Evolutionary conservation across 2,329 filamentous ascomycete genomes (phyloP).

Genomic region (Orbilia oligospora): DNA sequence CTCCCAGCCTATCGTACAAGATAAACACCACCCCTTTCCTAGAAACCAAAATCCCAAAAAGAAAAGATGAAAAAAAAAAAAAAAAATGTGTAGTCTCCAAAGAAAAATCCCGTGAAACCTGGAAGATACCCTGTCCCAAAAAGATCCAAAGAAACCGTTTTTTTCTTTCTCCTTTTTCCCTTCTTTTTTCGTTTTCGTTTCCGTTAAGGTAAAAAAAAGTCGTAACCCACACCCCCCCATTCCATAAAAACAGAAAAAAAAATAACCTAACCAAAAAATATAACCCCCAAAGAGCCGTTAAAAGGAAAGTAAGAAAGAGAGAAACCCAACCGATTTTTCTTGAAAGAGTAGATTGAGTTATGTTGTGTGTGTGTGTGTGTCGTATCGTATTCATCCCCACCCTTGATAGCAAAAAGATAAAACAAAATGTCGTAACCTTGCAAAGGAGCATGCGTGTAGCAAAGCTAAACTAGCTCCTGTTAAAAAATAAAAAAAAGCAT

Average conservation of each 20-base stretch:
- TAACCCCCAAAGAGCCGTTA: conserved; percentile 16
- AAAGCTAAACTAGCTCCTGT: conserved; percentile 20
- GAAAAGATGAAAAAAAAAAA: neutral
- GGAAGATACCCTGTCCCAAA: conserved; percentile 28
- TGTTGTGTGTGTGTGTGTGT: conserved; percentile 19
- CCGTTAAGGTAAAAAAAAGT: conserved; percentile 1
- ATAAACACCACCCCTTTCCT: neutral
- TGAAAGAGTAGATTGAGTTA: conserved; percentile 7
- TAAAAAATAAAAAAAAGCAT: conserved; percentile 24
- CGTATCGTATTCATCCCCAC: conserved; percentile 46
- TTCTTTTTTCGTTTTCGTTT: neutral
- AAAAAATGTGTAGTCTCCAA: neutral
- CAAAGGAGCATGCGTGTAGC: conserved; percentile 11
- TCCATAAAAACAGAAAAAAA: neutral
- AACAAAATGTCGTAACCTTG: conserved; percentile 40
- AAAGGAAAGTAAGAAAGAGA: conserved; percentile 12
- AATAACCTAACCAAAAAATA: conserved; percentile 10
- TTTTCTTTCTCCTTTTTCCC: neutral
- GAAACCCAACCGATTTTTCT: conserved; percentile 6
- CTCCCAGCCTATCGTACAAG: conserved; percentile 38
- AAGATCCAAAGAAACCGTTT: conserved; percentile 13
- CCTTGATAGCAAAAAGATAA: conserved; percentile 13
- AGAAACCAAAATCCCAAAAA: neutral
- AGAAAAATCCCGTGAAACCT: conserved; percentile 19
- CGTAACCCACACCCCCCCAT: neutral